Evolutionary conservation across 768 basidiomycete genomes (phyloP).

Genomic region (Pleurotus giganteus): DNA sequence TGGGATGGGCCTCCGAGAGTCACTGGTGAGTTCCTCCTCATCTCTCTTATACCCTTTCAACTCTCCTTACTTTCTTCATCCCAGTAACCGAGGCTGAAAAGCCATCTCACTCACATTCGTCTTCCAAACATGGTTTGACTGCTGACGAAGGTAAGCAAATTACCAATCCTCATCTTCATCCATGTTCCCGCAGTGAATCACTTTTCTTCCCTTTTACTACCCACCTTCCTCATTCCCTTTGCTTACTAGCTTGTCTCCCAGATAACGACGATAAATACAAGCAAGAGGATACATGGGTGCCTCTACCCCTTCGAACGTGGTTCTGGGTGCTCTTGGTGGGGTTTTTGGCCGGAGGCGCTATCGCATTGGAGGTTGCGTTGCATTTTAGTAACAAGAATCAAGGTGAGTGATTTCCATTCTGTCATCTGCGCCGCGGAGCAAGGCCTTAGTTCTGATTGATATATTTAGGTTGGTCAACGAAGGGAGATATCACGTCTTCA

Average conservation of each 20-base stretch:
- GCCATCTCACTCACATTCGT: not conserved
- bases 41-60: not conserved
- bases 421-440: too few species aligned
- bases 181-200: too few species aligned
- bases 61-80: not conserved
- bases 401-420: constrained; percentile 25
- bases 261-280: not conserved
- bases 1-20: not conserved
- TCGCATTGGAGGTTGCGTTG: constrained; percentile 45
- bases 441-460: not conserved
- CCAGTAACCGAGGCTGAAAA: constrained; percentile 4
- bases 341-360: constrained; percentile 35
- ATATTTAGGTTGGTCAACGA: constrained; percentile 42
- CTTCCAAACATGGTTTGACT: not conserved
- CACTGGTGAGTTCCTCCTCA: not conserved
- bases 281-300: constrained; percentile 31
- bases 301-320: constrained; percentile 42
- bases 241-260: not conserved
- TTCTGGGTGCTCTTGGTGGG: constrained; percentile 44
- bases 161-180: too few species aligned
- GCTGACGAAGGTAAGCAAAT: not conserved
- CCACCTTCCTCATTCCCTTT: not conserved
- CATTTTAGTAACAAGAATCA: constrained; percentile 44
- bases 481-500: constrained; percentile 27
- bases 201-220: not conserved